These are phyloP conservation scores for button mushroom (Agaricus bisporus) DNA, from an alignment of 768 basidiomycete species.

Conservation along the genomic window DNA sequence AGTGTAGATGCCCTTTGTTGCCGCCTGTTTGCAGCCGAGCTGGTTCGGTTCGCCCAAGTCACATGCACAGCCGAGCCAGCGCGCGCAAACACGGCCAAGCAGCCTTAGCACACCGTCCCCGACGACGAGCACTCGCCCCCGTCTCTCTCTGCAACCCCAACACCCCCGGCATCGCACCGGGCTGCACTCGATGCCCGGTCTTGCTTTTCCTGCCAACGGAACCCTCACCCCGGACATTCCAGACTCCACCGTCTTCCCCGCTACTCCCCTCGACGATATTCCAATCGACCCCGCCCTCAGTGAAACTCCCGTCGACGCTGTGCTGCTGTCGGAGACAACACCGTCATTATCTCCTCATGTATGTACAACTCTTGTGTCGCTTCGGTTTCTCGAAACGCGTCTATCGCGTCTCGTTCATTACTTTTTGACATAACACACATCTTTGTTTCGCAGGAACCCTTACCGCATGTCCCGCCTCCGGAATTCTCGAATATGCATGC, in stretches of 20 bases:
- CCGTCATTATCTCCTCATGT: constrained; percentile 15
- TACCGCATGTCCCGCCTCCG: not conserved
- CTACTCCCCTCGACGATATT: constrained; percentile 56
- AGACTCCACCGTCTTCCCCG: constrained; percentile 55
- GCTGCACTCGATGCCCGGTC: constrained; percentile 46
- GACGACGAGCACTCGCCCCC: constrained; percentile 29
- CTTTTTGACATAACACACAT: constrained; percentile 11
- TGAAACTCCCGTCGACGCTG: constrained; percentile 46
- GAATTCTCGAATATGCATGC: not conserved
- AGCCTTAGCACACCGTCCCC: constrained; percentile 34
- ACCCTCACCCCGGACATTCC: constrained; percentile 49
- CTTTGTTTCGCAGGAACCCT: constrained; percentile 2
- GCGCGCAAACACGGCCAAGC: constrained; percentile 31
- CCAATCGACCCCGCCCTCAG: constrained; percentile 78
- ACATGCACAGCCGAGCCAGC: constrained; percentile 6
- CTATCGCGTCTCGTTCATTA: constrained; percentile 49
- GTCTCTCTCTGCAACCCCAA: constrained; percentile 9
- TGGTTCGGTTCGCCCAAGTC: constrained; percentile 2
- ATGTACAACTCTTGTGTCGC: not conserved
- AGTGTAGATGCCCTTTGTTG: constrained; percentile 28
- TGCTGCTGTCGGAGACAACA: constrained; percentile 28
- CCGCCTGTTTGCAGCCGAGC: constrained; percentile 27
- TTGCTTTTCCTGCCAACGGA: constrained; percentile 47
- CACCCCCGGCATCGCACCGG: constrained; percentile 6
- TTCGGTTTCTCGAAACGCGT: constrained; percentile 41